phyloP scores from a whole-genome alignment of 2,329 filamentous ascomycete species.

The Colletotrichum godetiae region DNA sequence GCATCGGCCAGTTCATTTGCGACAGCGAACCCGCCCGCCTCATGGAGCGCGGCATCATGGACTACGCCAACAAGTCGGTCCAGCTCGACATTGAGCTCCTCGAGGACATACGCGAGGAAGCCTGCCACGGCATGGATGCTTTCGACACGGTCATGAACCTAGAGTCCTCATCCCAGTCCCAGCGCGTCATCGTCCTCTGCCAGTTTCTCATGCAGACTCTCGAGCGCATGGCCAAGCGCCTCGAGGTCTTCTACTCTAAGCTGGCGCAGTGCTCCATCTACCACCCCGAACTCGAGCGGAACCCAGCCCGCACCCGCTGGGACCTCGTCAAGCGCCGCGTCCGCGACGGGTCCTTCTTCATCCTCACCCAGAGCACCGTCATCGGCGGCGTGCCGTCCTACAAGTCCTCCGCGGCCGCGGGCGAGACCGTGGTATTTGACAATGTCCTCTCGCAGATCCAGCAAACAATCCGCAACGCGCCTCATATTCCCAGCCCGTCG shows the following conservation, averaged over 20 bases:
- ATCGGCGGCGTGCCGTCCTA: constrained; percentile 43
- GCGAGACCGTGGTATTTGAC: constrained; percentile 56
- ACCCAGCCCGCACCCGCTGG: constrained; percentile 65
- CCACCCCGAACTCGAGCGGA: constrained; percentile 61
- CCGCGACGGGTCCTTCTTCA: constrained; percentile 63
- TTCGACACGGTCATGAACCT: constrained; percentile 58
- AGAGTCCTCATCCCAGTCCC: constrained; percentile 49
- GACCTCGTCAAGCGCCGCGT: constrained; percentile 59
- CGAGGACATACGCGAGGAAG: constrained; percentile 64
- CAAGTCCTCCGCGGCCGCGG: constrained; percentile 39
- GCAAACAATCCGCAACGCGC: constrained; percentile 44
- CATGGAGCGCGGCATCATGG: constrained; percentile 63
- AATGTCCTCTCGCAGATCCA: constrained; percentile 56
- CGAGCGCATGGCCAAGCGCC: constrained; percentile 63
- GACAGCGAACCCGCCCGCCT: constrained; percentile 59
- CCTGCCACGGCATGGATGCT: constrained; percentile 65
- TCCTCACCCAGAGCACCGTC: constrained; percentile 53
- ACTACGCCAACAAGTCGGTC: constrained; percentile 60
- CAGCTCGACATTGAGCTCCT: constrained; percentile 64
- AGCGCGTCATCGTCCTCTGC: constrained; percentile 52
- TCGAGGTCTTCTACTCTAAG: constrained; percentile 64
- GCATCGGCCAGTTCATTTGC: constrained; percentile 61
- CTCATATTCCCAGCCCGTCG: constrained; percentile 37
- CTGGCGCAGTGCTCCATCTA: constrained; percentile 62
- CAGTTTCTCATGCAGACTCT: constrained; percentile 63